Evolutionary conservation across 2,329 filamentous ascomycete genomes (phyloP), one percentile per base, ranked within the genome.

Genomic region (Diaporthe nobilis): DNA sequence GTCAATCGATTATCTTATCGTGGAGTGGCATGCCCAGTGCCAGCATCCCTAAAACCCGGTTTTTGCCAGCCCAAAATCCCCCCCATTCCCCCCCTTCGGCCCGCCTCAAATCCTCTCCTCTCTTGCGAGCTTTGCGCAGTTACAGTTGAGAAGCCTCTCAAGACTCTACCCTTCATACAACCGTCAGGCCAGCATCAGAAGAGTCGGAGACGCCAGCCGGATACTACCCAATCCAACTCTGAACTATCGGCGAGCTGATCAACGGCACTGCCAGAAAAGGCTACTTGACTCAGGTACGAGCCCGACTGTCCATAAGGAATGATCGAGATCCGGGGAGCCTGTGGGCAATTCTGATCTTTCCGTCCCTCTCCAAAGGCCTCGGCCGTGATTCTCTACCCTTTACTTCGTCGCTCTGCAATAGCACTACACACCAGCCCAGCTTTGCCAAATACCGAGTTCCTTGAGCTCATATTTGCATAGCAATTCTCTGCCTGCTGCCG

Each of bases 1-100:
- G 65, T 51, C 47, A 55, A 70, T 39, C 47, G 34, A 55, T n/a
- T 72, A 63, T 42, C 71, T 72, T 72, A 63, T 72, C 57, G 71
- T 63, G 31, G 42, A 61, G n/a, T 53, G 44, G 39, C 71, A 72
- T 53, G 42, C 55, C 70, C 70, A 47, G 65, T 51, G 37, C 57
- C 44, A 72, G 71, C 71, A 37, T 58, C 22, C 57, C 71, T 31
- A 63, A 63, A 72, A 63, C 71, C 71, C 47, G 49, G 44, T 51
- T 61, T 51, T 44, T 72, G 57, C 44, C 57, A 34, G n/a, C 44
- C 58, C 25, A 61, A 53, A 51, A 63, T 1, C n/a, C 17, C 42
- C 44, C n/a, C 15, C 1, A 28, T 7, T 28, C 9, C 22, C 44
- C 53, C 15, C 20, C 31, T 22, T 53, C 63, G 63, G 44, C 42